These are phyloP conservation scores for Persicaria tinctoria DNA, from an alignment of 148 eudicot species.

Conservation along the genomic window DNA sequence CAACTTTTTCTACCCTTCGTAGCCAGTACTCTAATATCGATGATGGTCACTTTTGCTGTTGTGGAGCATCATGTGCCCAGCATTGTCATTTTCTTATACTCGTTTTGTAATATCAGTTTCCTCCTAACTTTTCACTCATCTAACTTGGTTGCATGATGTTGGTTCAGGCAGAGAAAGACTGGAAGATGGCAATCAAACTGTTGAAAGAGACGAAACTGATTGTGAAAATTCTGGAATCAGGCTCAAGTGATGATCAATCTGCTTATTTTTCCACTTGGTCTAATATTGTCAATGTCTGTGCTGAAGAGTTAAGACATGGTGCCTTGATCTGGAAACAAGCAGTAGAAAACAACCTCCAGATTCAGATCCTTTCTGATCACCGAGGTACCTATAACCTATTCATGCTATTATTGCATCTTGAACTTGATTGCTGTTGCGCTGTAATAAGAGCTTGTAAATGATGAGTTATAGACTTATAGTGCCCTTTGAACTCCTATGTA, in stretches of 20 bases:
- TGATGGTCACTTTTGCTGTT: background rate
- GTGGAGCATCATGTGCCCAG: background rate
- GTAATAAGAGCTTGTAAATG: background rate
- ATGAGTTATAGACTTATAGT: background rate
- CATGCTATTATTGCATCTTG: background rate
- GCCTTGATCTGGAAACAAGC: slow-evolving; percentile 57
- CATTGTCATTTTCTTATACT: background rate
- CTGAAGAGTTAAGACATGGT: slow-evolving; percentile 65
- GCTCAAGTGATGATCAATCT: slow-evolving; percentile 45
- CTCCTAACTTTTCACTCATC: background rate
- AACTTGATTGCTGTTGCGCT: background rate
- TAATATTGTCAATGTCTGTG: slow-evolving; percentile 47
- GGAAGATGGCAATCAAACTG: slow-evolving; percentile 48
- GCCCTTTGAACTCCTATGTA: background rate
- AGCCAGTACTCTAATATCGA: background rate
- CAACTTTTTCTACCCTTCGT: background rate
- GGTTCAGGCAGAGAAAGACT: slow-evolving; percentile 56
- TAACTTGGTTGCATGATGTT: background rate
- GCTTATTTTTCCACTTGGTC: slow-evolving; percentile 52
- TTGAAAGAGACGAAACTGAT: slow-evolving; percentile 37
- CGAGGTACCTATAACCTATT: slow-evolving; percentile 42
- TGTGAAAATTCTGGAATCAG: slow-evolving; percentile 39
- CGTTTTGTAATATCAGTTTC: slow-evolving; percentile 3
- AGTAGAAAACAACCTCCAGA: slow-evolving; percentile 35
- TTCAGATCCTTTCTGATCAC: slow-evolving; percentile 34